These are phyloP conservation scores for Acacia acuminata DNA, from an alignment of 306 rosid species.

Conservation along the genomic window DNA sequence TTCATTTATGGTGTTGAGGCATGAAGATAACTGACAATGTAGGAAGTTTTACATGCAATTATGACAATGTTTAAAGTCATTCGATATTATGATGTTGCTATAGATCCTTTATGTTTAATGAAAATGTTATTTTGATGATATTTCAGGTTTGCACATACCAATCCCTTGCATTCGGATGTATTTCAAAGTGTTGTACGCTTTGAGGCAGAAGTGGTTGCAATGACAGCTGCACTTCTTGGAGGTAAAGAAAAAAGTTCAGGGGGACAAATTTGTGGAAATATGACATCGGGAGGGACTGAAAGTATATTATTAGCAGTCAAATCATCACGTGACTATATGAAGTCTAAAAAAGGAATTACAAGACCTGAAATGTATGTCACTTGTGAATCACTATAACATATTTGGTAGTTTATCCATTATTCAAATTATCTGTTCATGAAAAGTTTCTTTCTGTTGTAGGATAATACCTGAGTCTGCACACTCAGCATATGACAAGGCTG, in stretches of 20 bases:
- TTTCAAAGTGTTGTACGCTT: conserved; percentile 79
- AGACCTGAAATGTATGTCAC: conserved; percentile 84
- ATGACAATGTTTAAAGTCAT: conserved; percentile 21
- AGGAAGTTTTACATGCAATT: conserved; percentile 4
- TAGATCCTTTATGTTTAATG: conserved; percentile 17
- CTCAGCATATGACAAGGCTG: conserved; percentile 97
- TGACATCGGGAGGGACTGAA: conserved; percentile 99
- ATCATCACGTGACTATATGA: conserved; percentile 94
- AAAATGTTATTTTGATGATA: conserved; percentile 26
- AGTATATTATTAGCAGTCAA: conserved; percentile 91
- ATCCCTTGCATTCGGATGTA: conserved; percentile 94
- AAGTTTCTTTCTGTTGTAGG: conserved; percentile 50
- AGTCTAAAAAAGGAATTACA: conserved; percentile 72
- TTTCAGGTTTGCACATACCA: conserved; percentile 97
- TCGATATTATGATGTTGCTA: conserved; percentile 5
- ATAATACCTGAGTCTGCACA: conserved; percentile 93
- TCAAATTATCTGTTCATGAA: conserved; percentile 19
- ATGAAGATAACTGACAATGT: background rate
- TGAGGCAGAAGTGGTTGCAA: conserved; percentile 95
- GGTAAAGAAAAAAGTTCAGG: conserved; percentile 78
- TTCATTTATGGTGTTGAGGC: conserved; percentile 24
- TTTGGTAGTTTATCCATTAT: conserved; percentile 21
- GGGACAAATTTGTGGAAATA: conserved; percentile 92
- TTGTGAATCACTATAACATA: conserved; percentile 14
- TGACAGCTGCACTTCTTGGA: conserved; percentile 92